A percentile compares a stretch with the other conserved stretches of the same genome.
These are phyloP conservation scores for Corynascus novoguineensis DNA, from an alignment of 495 filamentous ascomycete species.

Conservation along the genomic window DNA sequence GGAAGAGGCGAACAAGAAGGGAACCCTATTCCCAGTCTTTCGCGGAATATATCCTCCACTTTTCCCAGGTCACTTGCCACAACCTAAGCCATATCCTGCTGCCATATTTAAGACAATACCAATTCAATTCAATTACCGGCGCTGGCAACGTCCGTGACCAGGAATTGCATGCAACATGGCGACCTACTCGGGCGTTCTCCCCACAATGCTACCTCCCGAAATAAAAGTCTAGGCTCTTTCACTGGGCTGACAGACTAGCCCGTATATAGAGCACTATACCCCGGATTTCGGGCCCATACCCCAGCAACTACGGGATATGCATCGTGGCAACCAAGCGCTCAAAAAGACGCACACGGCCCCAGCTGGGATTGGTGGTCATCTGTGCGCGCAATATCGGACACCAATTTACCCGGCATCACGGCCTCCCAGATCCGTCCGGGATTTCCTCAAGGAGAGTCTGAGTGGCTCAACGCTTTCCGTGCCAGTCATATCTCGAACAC, in stretches of 20 bases:
- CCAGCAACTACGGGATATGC: slow-evolving; percentile 2
- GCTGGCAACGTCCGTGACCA: background rate
- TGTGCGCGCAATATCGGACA: slow-evolving; percentile 17
- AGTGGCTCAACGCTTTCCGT: slow-evolving; percentile 12
- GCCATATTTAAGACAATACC: background rate
- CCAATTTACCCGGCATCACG: slow-evolving; percentile 22
- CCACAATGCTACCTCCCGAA: slow-evolving; percentile 14
- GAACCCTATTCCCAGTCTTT: background rate
- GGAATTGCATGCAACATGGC: background rate
- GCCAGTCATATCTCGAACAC: slow-evolving; percentile 13
- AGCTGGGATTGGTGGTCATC: slow-evolving; percentile 4
- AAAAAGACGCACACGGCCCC: background rate
- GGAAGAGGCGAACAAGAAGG: background rate
- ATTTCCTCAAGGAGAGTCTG: slow-evolving; percentile 9
- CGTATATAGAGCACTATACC: slow-evolving; percentile 14
- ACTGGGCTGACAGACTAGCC: background rate
- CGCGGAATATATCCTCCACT: background rate
- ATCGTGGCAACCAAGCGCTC: slow-evolving; percentile 5
- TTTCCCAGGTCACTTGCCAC: background rate
- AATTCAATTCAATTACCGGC: background rate
- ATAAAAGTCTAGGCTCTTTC: slow-evolving; percentile 6
- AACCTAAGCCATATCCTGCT: background rate
- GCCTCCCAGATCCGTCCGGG: slow-evolving; percentile 8
- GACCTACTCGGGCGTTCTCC: slow-evolving; percentile 1
- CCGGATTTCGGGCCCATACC: slow-evolving; percentile 16